Evolutionary conservation across 148 eudicot species (phyloP), one percentile per base, ranked within the genome.

Genomic region (Nepenthes gracilis): DNA sequence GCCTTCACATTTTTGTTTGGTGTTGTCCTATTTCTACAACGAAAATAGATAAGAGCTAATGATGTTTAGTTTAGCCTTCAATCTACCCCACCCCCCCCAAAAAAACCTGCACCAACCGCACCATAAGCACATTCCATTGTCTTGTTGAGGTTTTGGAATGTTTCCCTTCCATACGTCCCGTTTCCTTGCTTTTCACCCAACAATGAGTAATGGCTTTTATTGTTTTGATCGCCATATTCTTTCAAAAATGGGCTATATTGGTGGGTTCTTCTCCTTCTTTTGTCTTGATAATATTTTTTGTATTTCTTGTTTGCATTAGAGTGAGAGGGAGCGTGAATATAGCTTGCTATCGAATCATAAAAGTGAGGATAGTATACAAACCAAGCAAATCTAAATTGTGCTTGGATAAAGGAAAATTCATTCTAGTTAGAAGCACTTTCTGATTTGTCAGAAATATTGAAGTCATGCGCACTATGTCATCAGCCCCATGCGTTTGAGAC

Each of bases 301-400:
- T 38, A 14, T 37, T 36, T 49, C 36, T 70, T 33, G 34, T 48
- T 54, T 49, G 2, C 12, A 61, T 60, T 64, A 87, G 95, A 72
- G 72, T 61, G 85, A 74, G 53, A 68, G 43, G 64, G 81, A 80
- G 59, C 82, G 35, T 64, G 81, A 64, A 55, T 72, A 43, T 65
- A 49, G 35, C 32, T 13, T 62, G 38, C 60, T 47, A 8, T 40
- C 45, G 49, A 58, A 61, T 59, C 69, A 66, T 66, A 72, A 66
- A 59, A 74, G 62, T 61, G 71, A 63, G 60, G 33, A 37, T 9
- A 40, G 8, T 4, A 40, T 40, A 40, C 4, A 51, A 66, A 67
- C 61, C 0, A 51, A 66, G 67, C 61, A 0, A 70, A 35, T 63
- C 53, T 54, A 58, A 37, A 63, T 61, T 53, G 47, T 33, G 55